A percentile compares a stretch with the other conserved stretches of the same genome.
Evolutionary conservation across 2,329 filamentous ascomycete genomes (phyloP).

Genomic region (Trichoderma semiorbis): DNA sequence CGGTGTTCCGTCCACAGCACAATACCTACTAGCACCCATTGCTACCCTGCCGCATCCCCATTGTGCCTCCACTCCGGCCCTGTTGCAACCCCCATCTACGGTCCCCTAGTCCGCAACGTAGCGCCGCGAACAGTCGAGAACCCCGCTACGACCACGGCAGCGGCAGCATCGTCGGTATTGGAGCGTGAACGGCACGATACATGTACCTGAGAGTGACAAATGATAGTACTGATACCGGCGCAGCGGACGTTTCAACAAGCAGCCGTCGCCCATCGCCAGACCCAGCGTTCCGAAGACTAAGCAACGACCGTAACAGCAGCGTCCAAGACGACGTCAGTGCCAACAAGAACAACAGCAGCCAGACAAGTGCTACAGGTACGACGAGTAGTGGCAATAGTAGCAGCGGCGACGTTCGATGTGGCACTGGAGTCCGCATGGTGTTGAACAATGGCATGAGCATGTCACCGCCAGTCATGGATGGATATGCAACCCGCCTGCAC

Average conservation of each 20-base stretch:
- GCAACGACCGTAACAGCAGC: not conserved
- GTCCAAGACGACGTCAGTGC: not conserved
- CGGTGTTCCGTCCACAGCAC: conserved; percentile 8
- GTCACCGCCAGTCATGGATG: conserved; percentile 45
- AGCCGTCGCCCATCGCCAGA: not conserved
- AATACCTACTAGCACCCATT: not conserved
- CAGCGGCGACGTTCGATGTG: conserved; percentile 29
- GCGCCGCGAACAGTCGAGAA: conserved; percentile 18
- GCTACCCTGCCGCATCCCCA: conserved; percentile 12
- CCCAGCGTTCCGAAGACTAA: not conserved
- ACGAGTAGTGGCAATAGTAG: not conserved
- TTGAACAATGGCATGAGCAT: conserved; percentile 45
- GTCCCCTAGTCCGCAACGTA: conserved; percentile 15
- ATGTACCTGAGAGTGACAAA: conserved; percentile 7
- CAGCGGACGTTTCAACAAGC: not conserved
- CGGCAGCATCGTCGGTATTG: conserved; percentile 11
- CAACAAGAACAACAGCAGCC: not conserved
- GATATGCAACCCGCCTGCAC: conserved; percentile 33
- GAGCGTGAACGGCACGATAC: conserved; percentile 5
- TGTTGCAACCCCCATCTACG: conserved; percentile 4
- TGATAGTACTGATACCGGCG: not conserved
- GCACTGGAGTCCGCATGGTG: conserved; percentile 34
- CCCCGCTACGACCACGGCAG: conserved; percentile 16
- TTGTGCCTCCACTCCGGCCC: conserved; percentile 14
- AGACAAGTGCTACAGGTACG: not conserved